Evolutionary conservation across 805 yeast genomes (phyloP).

Genomic region (Cyberlindnera mrakii): DNA sequence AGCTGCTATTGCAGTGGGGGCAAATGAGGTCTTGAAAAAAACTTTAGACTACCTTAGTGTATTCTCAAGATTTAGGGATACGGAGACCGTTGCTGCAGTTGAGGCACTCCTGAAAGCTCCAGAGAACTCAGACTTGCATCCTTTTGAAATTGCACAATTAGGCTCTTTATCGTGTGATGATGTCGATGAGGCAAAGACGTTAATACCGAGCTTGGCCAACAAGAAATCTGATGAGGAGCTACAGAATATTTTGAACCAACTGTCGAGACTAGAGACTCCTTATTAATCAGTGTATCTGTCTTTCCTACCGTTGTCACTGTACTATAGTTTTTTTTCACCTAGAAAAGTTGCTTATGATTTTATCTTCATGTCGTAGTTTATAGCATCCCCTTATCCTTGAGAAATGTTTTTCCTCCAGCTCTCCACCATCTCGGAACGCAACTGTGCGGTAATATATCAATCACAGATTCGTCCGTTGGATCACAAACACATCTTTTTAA

Average conservation of each 20-base stretch:
- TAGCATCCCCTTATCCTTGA: constrained; percentile 33
- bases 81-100: constrained; percentile 89
- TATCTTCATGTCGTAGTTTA: background rate
- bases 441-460: constrained; percentile 44
- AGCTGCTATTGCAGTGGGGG: constrained; percentile 59
- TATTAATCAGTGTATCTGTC: constrained; percentile 17
- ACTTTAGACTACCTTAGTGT: constrained; percentile 80
- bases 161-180: constrained; percentile 93
- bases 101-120: constrained; percentile 74
- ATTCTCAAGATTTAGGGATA: constrained; percentile 87
- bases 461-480: constrained; percentile 34
- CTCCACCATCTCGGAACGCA: constrained; percentile 78
- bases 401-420: constrained; percentile 54
- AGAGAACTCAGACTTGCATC: constrained; percentile 77
- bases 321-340: background rate
- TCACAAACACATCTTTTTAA: constrained; percentile 61
- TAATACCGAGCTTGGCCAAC: constrained; percentile 78
- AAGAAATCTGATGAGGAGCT: constrained; percentile 84
- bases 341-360: background rate
- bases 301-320: background rate
- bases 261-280: constrained; percentile 57
- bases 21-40: constrained; percentile 84
- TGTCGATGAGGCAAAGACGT: constrained; percentile 92
- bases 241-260: constrained; percentile 81
- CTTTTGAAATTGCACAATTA: constrained; percentile 87